Evolutionary conservation across 345 rosid species (phyloP).

Genomic region (Psidium friedrichsthalianum): DNA sequence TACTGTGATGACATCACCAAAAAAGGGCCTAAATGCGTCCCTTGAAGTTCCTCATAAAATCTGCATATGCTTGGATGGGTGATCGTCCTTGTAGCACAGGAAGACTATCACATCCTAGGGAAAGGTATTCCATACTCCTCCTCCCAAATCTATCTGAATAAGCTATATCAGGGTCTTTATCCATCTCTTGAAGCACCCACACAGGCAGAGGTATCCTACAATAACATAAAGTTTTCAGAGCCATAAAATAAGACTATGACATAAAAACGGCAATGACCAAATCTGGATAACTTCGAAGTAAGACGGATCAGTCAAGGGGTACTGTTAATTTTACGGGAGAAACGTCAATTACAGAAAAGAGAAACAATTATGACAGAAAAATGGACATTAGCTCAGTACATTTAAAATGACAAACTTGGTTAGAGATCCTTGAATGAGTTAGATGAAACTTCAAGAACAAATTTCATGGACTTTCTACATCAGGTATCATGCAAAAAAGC

Average conservation of each 20-base stretch:
- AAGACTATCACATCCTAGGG: slow-evolving; percentile 44
- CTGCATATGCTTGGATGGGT: slow-evolving; percentile 41
- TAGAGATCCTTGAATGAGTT: not conserved
- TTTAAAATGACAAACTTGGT: not conserved
- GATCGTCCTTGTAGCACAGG: slow-evolving; percentile 42
- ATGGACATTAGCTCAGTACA: not conserved
- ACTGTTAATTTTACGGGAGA: not conserved
- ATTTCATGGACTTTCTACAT: not conserved
- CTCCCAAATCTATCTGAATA: slow-evolving; percentile 39
- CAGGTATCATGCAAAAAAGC: not conserved
- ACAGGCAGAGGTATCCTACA: slow-evolving; percentile 42
- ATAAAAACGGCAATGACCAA: not conserved
- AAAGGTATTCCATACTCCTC: slow-evolving; percentile 37
- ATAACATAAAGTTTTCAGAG: not conserved
- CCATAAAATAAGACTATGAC: not conserved
- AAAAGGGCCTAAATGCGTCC: slow-evolving; percentile 29
- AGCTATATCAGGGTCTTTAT: slow-evolving; percentile 35
- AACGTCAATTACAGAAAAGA: not conserved
- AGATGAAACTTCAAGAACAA: not conserved
- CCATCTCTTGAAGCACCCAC: slow-evolving; percentile 42
- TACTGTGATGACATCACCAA: slow-evolving; percentile 33
- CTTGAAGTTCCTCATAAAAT: slow-evolving; percentile 47
- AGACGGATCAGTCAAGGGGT: not conserved
- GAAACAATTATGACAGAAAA: not conserved
- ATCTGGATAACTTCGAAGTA: not conserved